Evolutionary conservation across 345 rosid species (phyloP), one percentile per base, ranked within the genome.

Genomic region (Hypericum androsaemum): DNA sequence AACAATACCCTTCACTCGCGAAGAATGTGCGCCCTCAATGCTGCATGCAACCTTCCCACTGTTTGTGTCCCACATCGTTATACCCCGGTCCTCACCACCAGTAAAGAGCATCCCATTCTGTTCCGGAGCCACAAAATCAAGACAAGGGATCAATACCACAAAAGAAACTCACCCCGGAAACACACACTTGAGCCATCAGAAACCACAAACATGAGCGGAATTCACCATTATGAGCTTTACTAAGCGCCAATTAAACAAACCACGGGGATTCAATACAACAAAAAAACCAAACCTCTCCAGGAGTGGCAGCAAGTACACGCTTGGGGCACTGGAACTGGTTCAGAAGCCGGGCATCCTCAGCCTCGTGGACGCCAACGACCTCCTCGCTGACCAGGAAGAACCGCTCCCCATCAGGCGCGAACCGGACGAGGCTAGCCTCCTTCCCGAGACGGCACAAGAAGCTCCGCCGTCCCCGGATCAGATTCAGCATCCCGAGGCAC

Each of bases 61-160:
- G 48, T 76, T 80, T 7, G 79, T 80, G 61, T 92, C 97, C 98
- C 98, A 92, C 39, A 88, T 94, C 16, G 94, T 85, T 42, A 92
- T 71, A 53, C 68, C 72, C 10, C 84, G 72, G 64, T 79, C 95
- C 80, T 92, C 98, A 41, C 97, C 98, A 62, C 82, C 95, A 61
- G 90, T 78, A 56, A 75, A 80, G 41, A 92, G 71, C 62, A 83
- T 70, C 8, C 82, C 90, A 74, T 76, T 68, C 98, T 92, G 75
- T 64, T 50, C 5, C 58, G 59, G 53, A 16, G 43, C 41, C 32
- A 39, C 56, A 43, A 52, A 7, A 37, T 36, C 6, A 42, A 10
- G 32, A 7, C 42, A 10, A n/a, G 28, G 39, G 35, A 8, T 50
- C 41, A 44, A 37, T 40, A 60, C 38, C 35, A 42, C 14, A 40